Conservation (phyloP, 1,284 basidiomycete genomes). For the Malassezia slooffiae region DNA sequence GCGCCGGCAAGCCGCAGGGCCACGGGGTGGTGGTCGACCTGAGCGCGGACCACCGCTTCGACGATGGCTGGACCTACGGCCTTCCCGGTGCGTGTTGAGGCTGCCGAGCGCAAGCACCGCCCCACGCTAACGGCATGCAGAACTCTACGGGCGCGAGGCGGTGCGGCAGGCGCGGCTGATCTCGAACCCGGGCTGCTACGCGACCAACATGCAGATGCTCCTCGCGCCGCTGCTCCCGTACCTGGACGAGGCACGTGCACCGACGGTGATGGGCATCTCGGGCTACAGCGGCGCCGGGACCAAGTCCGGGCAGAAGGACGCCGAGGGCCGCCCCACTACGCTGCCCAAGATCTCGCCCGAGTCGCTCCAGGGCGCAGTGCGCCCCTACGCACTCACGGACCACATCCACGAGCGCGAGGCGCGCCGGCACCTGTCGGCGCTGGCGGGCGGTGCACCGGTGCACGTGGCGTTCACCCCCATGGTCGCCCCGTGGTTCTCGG, state of each 20-base stretch:
- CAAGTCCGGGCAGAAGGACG: constrained; percentile 49
- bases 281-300: constrained; percentile 94
- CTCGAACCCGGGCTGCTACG: constrained; percentile 94
- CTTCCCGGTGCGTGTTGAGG: constrained; percentile 91
- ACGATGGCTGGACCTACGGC: constrained; percentile 89
- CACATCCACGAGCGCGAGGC: constrained; percentile 98
- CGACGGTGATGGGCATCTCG: constrained; percentile 82
- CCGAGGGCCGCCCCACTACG: constrained; percentile 48
- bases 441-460: constrained; percentile 50
- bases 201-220: constrained; percentile 82
- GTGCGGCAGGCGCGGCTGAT: constrained; percentile 68
- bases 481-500: constrained; percentile 90
- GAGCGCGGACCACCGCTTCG: constrained; percentile 89
- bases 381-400: constrained; percentile 82
- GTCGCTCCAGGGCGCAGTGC: constrained; percentile 63
- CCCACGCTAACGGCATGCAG: constrained; percentile 52
- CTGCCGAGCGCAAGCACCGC: too few species aligned
- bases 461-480: constrained; percentile 75
- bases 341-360: constrained; percentile 71
- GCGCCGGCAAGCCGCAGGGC: constrained; percentile 59
- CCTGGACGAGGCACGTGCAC: constrained; percentile 57
- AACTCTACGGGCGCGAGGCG: constrained; percentile 69
- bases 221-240: constrained; percentile 74
- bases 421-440: constrained; percentile 62
- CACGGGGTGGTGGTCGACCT: constrained; percentile 63